These are phyloP conservation scores for Saccharomycopsis phalli DNA, from an alignment of 1,139 yeast species.

Conservation along the genomic window DNA sequence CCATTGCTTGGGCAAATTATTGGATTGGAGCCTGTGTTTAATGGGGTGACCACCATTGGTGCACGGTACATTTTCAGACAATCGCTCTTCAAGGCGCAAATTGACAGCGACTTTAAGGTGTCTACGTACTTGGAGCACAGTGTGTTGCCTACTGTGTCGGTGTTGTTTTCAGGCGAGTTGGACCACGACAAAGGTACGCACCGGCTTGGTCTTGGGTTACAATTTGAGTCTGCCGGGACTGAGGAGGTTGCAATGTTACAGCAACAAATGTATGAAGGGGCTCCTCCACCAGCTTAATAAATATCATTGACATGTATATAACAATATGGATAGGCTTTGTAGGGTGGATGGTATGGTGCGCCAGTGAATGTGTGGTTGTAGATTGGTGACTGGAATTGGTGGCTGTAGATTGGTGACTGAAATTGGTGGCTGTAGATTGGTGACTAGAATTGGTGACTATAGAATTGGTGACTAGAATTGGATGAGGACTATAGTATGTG, in stretches of 20 bases:
- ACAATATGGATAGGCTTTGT: no score
- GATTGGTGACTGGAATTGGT: no score
- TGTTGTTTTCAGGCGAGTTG: slow-evolving; percentile 87
- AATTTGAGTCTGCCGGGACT: slow-evolving; percentile 82
- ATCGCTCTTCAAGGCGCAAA: slow-evolving; percentile 90
- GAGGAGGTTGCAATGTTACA: slow-evolving; percentile 39
- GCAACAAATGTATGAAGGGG: slow-evolving; percentile 72
- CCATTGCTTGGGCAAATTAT: slow-evolving; percentile 77
- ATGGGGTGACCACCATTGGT: slow-evolving; percentile 89
- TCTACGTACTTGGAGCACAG: slow-evolving; percentile 88
- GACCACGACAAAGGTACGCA: slow-evolving; percentile 83
- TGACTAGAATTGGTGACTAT: no score
- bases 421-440: no score
- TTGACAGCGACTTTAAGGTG: slow-evolving; percentile 88
- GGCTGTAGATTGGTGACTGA: no score
- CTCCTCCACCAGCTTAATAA: slow-evolving; percentile 35
- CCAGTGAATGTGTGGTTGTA: no score
- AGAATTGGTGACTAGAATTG: no score
- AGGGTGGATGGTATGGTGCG: no score
- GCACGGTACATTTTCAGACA: slow-evolving; percentile 98
- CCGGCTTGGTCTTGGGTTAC: slow-evolving; percentile 87
- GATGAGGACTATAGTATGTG: no score
- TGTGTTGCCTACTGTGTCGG: slow-evolving; percentile 82
- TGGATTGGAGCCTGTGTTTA: slow-evolving; percentile 72
- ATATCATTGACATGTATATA: not conserved